Percentiles rank a stretch among this genome's conserved stretches.
Conservation (phyloP, 2,329 filamentous ascomycete species). For the Byssochlamys sp. region DNA sequence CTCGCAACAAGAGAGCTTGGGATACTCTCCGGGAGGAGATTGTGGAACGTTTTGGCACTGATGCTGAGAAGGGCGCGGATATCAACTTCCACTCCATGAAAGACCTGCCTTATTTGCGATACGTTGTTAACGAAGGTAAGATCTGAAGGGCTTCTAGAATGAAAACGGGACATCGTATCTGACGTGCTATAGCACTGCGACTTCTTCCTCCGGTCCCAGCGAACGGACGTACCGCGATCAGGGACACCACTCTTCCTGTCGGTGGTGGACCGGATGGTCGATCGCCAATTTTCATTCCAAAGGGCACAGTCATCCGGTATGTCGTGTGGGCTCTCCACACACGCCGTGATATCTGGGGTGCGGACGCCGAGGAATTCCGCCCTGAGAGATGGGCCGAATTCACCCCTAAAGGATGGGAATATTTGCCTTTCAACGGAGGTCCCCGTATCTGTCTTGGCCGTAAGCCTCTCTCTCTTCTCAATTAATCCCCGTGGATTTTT, state of each 20-base stretch:
- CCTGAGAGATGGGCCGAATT: conserved; percentile 39
- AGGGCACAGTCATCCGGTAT: conserved; percentile 37
- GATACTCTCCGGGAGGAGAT: conserved; percentile 26
- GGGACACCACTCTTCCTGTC: conserved; percentile 37
- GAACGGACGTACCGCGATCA: background rate
- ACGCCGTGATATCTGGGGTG: conserved; percentile 39
- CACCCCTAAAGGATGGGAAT: conserved; percentile 17
- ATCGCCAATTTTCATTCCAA: conserved; percentile 39
- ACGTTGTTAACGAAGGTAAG: conserved; percentile 6
- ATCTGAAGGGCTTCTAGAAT: background rate
- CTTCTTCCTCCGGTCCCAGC: conserved; percentile 35
- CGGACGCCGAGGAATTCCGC: conserved; percentile 40
- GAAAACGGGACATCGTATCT: background rate
- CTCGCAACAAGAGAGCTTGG: conserved; percentile 27
- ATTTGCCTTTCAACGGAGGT: conserved; percentile 32
- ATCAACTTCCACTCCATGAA: conserved; percentile 3
- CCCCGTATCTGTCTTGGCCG: conserved; percentile 17
- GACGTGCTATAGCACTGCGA: conserved; percentile 28
- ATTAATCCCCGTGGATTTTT: background rate
- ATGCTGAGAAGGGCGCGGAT: conserved; percentile 23
- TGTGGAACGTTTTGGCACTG: conserved; percentile 9
- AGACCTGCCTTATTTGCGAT: conserved; percentile 7
- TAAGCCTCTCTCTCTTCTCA: background rate
- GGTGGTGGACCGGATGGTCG: conserved; percentile 40
- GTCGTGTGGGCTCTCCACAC: conserved; percentile 42